Evolutionary conservation across 805 yeast species (phyloP).

Genomic region (Lipomyces mesembrius): DNA sequence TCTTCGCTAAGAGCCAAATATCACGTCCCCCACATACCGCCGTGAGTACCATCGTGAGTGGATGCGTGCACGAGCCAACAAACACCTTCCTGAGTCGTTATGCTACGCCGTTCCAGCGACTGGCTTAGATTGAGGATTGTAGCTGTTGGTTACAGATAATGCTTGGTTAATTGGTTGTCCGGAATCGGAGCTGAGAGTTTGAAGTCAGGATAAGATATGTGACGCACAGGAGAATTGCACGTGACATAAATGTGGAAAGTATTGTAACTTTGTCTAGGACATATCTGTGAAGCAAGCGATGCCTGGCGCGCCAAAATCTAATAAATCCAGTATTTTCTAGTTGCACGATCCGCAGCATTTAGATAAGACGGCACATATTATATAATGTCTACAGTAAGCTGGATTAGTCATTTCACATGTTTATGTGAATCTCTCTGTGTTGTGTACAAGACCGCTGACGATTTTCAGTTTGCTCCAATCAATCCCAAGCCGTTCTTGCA

Average conservation of each 20-base stretch:
- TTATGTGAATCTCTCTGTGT: neutral
- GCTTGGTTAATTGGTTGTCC: neutral
- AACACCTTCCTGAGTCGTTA: neutral
- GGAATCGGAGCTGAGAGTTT: neutral
- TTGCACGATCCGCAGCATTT: slow-evolving; percentile 1
- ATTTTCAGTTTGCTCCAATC: slow-evolving; percentile 56
- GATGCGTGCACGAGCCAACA: neutral
- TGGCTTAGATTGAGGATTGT: neutral
- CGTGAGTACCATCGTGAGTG: slow-evolving; percentile 16
- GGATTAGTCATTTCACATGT: neutral
- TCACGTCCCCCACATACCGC: slow-evolving; percentile 16
- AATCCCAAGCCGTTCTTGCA: slow-evolving; percentile 91
- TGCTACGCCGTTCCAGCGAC: neutral
- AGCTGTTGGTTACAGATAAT: neutral
- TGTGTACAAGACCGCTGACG: neutral
- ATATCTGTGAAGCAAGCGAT: neutral
- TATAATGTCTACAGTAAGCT: slow-evolving; percentile 15
- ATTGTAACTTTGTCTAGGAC: neutral
- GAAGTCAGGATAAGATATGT: neutral
- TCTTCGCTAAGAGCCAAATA: neutral
- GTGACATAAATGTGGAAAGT: neutral
- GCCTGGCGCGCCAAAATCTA: neutral
- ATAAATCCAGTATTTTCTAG: neutral
- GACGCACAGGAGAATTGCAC: neutral
- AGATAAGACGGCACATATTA: neutral